phyloP scores from a whole-genome alignment of 2,329 filamentous ascomycete species.

The Colletotrichum phormii region DNA sequence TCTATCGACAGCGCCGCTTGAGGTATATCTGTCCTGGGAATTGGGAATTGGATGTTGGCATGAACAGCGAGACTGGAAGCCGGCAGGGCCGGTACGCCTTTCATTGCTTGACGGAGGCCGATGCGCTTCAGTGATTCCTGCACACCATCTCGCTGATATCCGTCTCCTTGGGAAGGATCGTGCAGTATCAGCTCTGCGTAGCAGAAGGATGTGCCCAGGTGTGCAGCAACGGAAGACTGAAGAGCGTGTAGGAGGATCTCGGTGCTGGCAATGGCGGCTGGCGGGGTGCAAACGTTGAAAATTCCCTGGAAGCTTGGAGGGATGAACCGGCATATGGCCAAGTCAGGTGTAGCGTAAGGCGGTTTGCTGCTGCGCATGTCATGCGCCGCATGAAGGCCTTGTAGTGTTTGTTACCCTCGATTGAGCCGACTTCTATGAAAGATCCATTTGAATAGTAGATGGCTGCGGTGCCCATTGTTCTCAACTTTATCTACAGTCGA shows the following conservation, averaged over 20 bases:
- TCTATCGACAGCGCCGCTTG: conserved; percentile 1
- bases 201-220: conserved; percentile 10
- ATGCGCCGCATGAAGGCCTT: conserved; percentile 19
- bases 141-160: background rate
- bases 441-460: conserved; percentile 16
- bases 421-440: background rate
- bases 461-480: background rate
- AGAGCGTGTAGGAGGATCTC: conserved; percentile 6
- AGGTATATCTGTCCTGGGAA: background rate
- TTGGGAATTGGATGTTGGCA: background rate
- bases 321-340: background rate
- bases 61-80: background rate
- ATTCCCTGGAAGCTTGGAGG: background rate
- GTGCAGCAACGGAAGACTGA: background rate
- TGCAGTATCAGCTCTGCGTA: background rate
- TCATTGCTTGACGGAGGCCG: background rate
- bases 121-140: background rate
- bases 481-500: no score
- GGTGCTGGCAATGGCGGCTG: background rate
- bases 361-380: background rate
- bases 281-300: background rate
- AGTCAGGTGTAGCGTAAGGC: no score
- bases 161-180: background rate
- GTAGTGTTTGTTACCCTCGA: conserved; percentile 11
- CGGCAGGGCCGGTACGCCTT: background rate